Conservation (phyloP, 2,329 filamentous ascomycete genomes). For the Monosporascus sp. region DNA sequence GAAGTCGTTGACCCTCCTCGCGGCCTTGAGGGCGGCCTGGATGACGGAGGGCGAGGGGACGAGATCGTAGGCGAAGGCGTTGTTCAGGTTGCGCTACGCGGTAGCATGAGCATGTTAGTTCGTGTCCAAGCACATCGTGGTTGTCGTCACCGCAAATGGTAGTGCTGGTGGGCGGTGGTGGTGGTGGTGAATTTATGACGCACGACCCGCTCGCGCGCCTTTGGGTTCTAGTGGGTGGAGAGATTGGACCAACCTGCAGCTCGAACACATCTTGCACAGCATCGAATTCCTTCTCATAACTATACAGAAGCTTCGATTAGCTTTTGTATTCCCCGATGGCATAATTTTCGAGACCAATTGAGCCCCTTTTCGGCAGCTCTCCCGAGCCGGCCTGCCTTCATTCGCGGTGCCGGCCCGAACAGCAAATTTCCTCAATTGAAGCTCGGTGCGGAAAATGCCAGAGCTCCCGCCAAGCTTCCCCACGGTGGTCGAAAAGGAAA, state of each 20-base stretch:
- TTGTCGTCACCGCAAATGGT: too few relatives aligned
- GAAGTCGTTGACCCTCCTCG: constrained; percentile 95
- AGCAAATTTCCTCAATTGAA: neutral
- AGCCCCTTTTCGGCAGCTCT: constrained; percentile 9
- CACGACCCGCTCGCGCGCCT: constrained; percentile 8
- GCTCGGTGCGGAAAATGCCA: neutral
- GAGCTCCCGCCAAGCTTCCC: neutral
- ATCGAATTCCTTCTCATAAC: constrained; percentile 99
- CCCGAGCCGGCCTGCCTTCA: neutral
- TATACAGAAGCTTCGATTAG: constrained; percentile 41
- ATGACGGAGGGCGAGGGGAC: constrained; percentile 91
- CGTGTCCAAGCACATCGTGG: neutral
- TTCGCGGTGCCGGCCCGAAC: neutral
- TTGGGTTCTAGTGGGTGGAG: constrained; percentile 1
- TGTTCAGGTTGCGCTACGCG: constrained; percentile 65
- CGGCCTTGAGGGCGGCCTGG: constrained; percentile 85
- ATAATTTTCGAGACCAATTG: constrained; percentile 16
- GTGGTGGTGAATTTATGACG: constrained; percentile 4
- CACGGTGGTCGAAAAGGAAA: neutral
- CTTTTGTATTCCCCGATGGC: constrained; percentile 23
- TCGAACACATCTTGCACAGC: constrained; percentile 97
- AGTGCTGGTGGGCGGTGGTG: neutral
- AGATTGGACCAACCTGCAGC: constrained; percentile 72
- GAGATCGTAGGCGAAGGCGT: constrained; percentile 99
- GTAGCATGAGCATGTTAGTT: constrained; percentile 10